phyloP scores from a whole-genome alignment of 352 stramenopile species.

The Pythium utonaiense region DNA sequence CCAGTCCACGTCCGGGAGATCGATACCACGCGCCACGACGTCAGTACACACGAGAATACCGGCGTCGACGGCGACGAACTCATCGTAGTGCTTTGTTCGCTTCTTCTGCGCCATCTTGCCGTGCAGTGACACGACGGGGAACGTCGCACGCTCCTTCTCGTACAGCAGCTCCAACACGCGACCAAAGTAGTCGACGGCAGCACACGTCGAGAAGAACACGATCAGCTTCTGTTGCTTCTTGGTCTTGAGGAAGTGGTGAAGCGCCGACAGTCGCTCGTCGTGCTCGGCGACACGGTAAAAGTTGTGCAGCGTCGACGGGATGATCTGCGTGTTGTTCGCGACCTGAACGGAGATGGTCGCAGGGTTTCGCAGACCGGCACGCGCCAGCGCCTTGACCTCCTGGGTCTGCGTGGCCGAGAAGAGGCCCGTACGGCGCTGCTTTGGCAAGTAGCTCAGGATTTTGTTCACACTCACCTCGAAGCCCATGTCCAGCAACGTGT shows the following conservation, averaged over 20 bases:
- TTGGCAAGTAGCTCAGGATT: slow-evolving; percentile 94
- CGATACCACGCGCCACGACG: slow-evolving; percentile 97
- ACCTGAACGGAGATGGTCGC: slow-evolving; percentile 97
- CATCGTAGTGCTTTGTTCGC: slow-evolving; percentile 75
- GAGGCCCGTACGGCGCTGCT: slow-evolving; percentile 95
- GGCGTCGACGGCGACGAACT: slow-evolving; percentile 45
- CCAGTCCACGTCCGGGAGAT: slow-evolving; percentile 98
- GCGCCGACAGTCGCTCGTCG: slow-evolving; percentile 92
- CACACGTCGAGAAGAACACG: slow-evolving; percentile 99
- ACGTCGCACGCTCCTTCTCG: slow-evolving; percentile 24
- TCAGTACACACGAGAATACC: slow-evolving; percentile 98
- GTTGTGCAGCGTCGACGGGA: slow-evolving; percentile 84
- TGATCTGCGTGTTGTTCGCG: slow-evolving; percentile 78
- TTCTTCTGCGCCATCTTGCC: slow-evolving; percentile 94
- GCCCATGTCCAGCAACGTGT: slow-evolving; percentile 98
- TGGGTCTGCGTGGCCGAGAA: slow-evolving; percentile 91
- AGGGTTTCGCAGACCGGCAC: slow-evolving; percentile 97
- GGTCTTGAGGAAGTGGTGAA: slow-evolving; percentile 91
- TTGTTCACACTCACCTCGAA: slow-evolving; percentile 95
- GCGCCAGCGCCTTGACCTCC: slow-evolving; percentile 94
- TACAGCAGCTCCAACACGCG: slow-evolving; percentile 84
- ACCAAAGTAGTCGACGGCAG: slow-evolving; percentile 98
- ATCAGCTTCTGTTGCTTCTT: slow-evolving; percentile 92
- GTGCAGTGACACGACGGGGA: slow-evolving; percentile 82
- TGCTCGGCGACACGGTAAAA: slow-evolving; percentile 94